phyloP scores from a whole-genome alignment of 2,329 filamentous ascomycete genomes.

The Ascochyta fabae region DNA sequence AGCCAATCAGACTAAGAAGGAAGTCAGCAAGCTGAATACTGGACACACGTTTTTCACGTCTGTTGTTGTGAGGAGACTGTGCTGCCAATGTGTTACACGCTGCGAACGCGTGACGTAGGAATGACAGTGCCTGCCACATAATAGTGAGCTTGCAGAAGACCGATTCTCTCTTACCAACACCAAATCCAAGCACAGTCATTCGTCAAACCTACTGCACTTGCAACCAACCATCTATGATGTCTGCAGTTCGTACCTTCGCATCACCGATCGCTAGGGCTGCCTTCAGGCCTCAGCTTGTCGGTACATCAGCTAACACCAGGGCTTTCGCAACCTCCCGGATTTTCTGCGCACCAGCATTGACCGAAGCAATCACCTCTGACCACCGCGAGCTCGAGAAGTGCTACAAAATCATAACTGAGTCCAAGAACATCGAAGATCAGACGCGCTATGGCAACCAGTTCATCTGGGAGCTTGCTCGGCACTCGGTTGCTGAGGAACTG shows the following conservation, averaged over 20 bases:
- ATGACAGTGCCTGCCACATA: not conserved
- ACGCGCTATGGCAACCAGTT: slow-evolving; percentile 59
- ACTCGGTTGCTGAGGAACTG: slow-evolving; percentile 60
- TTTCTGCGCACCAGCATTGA: slow-evolving; percentile 23
- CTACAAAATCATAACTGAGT: slow-evolving; percentile 53
- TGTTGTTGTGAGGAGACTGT: not conserved
- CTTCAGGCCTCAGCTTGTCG: not conserved
- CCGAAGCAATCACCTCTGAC: slow-evolving; percentile 51
- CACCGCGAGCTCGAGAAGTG: slow-evolving; percentile 52
- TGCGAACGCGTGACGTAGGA: slow-evolving; percentile 15
- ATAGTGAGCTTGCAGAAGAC: not conserved
- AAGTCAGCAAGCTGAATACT: not conserved
- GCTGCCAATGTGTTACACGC: not conserved
- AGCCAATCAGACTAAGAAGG: not conserved
- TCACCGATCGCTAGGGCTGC: slow-evolving; percentile 15
- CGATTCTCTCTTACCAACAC: not conserved
- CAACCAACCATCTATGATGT: slow-evolving; percentile 1
- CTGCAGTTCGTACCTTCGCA: slow-evolving; percentile 10
- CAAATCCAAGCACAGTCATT: not conserved
- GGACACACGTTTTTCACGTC: not conserved
- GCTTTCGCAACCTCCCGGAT: slow-evolving; percentile 5
- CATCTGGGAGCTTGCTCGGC: slow-evolving; percentile 60
- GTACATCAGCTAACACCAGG: not conserved
- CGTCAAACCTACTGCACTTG: too few relatives aligned
- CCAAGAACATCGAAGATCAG: slow-evolving; percentile 50